Evolutionary conservation across 2,329 filamentous ascomycete species (phyloP).

Genomic region (Cryphonectria parasitica): DNA sequence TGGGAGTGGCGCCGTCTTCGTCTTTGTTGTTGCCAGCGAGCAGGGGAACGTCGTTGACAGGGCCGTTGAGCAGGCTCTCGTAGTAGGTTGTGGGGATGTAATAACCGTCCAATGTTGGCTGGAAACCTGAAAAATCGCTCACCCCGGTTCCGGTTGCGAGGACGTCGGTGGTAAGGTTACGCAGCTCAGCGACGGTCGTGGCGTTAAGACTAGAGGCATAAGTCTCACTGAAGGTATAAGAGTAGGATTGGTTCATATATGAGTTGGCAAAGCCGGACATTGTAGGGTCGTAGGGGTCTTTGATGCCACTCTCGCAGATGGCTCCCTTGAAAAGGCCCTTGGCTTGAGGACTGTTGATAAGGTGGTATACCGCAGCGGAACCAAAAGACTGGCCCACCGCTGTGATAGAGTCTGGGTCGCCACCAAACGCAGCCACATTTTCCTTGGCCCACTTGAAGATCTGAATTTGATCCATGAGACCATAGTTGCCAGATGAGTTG

Average conservation of each 20-base stretch:
- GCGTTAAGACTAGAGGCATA: not conserved
- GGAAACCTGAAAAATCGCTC: not conserved
- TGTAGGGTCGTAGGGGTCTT: not conserved
- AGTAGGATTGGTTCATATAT: not conserved
- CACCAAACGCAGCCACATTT: constrained; percentile 57
- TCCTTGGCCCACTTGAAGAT: constrained; percentile 58
- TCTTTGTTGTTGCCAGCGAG: constrained; percentile 7
- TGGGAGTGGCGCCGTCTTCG: not conserved
- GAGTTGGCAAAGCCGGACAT: not conserved
- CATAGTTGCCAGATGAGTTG: constrained; percentile 52
- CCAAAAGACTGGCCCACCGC: constrained; percentile 1
- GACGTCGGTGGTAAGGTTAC: not conserved
- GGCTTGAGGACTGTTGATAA: constrained; percentile 4
- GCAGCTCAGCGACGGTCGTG: constrained; percentile 1
- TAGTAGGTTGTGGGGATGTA: not conserved
- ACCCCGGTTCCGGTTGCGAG: not conserved
- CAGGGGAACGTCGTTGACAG: not conserved
- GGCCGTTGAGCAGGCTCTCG: not conserved
- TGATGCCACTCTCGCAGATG: constrained; percentile 1
- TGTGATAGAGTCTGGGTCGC: constrained; percentile 43
- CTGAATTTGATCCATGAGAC: constrained; percentile 55
- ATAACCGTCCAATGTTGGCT: not conserved
- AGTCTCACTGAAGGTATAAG: not conserved
- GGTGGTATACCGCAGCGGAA: not conserved
- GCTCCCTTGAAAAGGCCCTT: constrained; percentile 4